Base-by-base conservation (phyloP, 495 filamentous ascomycete species). In the Trichoderma reesei region DNA sequence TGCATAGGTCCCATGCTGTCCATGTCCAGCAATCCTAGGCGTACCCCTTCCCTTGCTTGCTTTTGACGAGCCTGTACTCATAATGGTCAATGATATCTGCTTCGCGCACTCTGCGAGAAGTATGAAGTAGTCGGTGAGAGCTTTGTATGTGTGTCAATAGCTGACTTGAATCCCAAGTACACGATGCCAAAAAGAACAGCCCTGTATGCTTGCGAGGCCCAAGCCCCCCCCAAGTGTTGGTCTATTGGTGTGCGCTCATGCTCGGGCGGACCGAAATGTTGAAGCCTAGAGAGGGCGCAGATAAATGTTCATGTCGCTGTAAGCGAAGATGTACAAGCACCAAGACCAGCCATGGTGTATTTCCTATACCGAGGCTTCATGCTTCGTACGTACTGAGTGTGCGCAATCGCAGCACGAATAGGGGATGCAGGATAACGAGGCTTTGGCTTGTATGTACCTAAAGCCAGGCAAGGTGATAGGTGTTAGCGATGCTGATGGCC, bases 201-300 rank as follows among this genome's bases (percentile, higher is more conserved):
- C 44, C 13, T n/a, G 44, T 2, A 14, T 48, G n/a, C 14, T n/a
- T 18, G 16, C 16, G 16, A 48, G n/a, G 16, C 44, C 44, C 44
- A 18, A 18, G 44, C 20, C 14, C 16, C n/a, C 41, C 41, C n/a
- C n/a, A n/a, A 44, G 5, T 44, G 41, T 16, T 44, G 5, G n/a
- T 7, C n/a, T 44, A 16, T 44, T 16, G 41, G n/a, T 16, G 41
- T 48, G 13, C 10, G 44, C 7, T 18, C 20, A 18, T 18, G 44
- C 44, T 48, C 20, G 16, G 44, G 20, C 14, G 44, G 44, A 0
- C 44, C 44, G n/a, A 48, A 46, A 48, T n/a, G n/a, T 18, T 48
- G 44, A 48, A 48, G 44, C 44, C 44, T 48, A 18, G 44, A 48
- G 44, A 48, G n/a, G 44, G 44, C 44, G 44, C 44, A n/a, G n/a